A percentile compares a stretch with the other conserved stretches of the same genome.
phyloP scores from a whole-genome alignment of 176 grass and related monocot species.

The Avena atlantica region DNA sequence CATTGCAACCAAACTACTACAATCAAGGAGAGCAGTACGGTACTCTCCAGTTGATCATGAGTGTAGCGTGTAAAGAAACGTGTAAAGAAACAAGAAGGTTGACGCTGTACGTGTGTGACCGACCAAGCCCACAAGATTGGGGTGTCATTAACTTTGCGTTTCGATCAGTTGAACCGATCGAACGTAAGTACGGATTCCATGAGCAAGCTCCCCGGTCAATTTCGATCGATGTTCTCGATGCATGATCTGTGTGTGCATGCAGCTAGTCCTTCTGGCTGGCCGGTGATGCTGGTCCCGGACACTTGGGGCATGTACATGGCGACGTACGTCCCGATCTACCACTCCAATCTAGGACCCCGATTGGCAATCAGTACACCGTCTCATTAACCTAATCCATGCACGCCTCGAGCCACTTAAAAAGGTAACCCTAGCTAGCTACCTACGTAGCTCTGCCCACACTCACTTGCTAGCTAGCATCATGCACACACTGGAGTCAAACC shows the following conservation, averaged over 20 bases:
- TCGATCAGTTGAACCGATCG: conserved; percentile 20
- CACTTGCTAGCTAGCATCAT: background rate
- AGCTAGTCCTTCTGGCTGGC: conserved; percentile 15
- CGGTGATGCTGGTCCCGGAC: conserved; percentile 48
- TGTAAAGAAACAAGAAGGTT: conserved; percentile 22
- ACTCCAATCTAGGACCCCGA: background rate
- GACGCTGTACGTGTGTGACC: conserved; percentile 39
- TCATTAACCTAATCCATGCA: conserved; percentile 43
- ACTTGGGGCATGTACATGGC: conserved; percentile 3
- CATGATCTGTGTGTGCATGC: conserved; percentile 21
- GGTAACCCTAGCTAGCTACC: background rate
- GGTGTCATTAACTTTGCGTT: conserved; percentile 46
- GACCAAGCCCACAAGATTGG: conserved; percentile 47
- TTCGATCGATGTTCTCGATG: conserved; percentile 45
- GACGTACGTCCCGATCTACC: conserved; percentile 3
- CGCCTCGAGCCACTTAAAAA: conserved; percentile 74
- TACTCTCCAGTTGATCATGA: background rate
- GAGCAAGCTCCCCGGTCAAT: conserved; percentile 1
- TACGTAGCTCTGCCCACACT: conserved; percentile 12
- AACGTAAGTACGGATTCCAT: background rate
- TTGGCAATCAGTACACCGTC: background rate
- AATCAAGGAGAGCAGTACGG: conserved; percentile 12
- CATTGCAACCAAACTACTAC: conserved; percentile 22
- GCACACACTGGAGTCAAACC: conserved; percentile 62
- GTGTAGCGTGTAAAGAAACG: conserved; percentile 37